Evolutionary conservation across 2,329 filamentous ascomycete species (phyloP), one percentile per base, ranked within the genome.

Genomic region (Talaromyces islandicus): DNA sequence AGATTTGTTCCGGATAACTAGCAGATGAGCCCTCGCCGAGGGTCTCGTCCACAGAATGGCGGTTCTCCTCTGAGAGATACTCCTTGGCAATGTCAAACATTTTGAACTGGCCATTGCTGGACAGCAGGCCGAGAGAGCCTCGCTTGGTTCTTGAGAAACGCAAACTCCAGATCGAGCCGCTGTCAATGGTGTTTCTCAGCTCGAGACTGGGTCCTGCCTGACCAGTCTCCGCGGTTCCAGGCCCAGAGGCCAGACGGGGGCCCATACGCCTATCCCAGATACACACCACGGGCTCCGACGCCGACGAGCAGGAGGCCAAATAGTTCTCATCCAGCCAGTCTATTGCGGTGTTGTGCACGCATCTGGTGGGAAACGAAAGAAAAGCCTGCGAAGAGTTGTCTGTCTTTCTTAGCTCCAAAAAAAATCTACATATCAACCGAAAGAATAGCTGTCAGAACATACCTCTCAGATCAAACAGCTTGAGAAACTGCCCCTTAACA

Each of bases 281-380:
- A 60, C 81, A 85, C 46, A 88, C 80, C 2, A 80, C 80, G 19
- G 83, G 80, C 63, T 87, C 84, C 53, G 80, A 81, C 0, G 78
- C 75, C 2, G 83, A 78, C 53, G 70, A 69, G 53, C 83, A 84
- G 14, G 85, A 86, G 4, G 85, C 80, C 65, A 88, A 85, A 67
- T 86, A 87, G 60, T 88, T 86, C 67, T 87, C 83, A 67, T 88
- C 85, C 55, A 84, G 71, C 63, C 83, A 83, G 70, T 88, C 83
- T 62, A 88, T 84, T 7, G 85, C 82, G 60, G 88, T 75, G 63
- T 87, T 87, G 68, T 87, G 82, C 9, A 88, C 85, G 65, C 85
- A 84, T 17, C 81, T 78, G 2, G 85, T 87, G 2, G 81, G 75
- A 57, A 83, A 77, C 68, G 80, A 69, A 60, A 81, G 62, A n/a